Base-by-base conservation (phyloP, 2,329 filamentous ascomycete genomes). In the Ophiocordyceps camponoti-leonardi region DNA sequence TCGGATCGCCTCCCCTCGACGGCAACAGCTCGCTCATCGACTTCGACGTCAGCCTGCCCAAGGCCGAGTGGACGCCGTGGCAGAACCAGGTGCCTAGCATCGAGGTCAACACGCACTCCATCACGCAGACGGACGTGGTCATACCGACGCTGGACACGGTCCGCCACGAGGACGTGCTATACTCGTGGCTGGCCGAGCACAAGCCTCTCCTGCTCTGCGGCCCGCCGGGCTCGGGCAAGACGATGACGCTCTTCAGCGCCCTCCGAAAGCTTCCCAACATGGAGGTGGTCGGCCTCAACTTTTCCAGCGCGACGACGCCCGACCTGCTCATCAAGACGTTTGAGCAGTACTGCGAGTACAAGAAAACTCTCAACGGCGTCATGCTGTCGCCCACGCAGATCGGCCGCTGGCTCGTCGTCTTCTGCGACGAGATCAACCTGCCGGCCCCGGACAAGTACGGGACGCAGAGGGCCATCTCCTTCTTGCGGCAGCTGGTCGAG, bases 361-460 rank as follows among this genome's bases (percentile, higher is more conserved):
- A 90, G 70, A 98, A 98, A 75, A 96, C 92, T 0, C 69, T 96
- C 43, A 96, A 92, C 58, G 92, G 92, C 40, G 87, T 96, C 19
- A 83, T 95, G 56, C 82, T 99, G 52, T 94, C 90, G 22, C 92
- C 92, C 0, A 94, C 83, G 7, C 93, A 98, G 61, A 94, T 98
- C 54, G 92, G 92, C 20, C 82, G 90, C 53, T 99, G 92, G 92
- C 74, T 99, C 35, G 90, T 99, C 42, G 79, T 99, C 50, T 99
- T 99, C 73, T 99, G 92, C 56, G 92, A 99, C 60, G 92, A 99
- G 62, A 98, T 99, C 67, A 99, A 99, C 64, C 73, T 99, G 70
- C 92, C 92, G 7, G 90, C 92, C 5, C 92, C 92, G 4, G 92
- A 99, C 66, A 90, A 87, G 56, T 99, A 99, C 61, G 90, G 88